A percentile compares a stretch with the other conserved stretches of the same genome.
These are phyloP conservation scores for Cercospora janseana DNA, from an alignment of 2,329 filamentous ascomycete genomes.

Conservation along the genomic window DNA sequence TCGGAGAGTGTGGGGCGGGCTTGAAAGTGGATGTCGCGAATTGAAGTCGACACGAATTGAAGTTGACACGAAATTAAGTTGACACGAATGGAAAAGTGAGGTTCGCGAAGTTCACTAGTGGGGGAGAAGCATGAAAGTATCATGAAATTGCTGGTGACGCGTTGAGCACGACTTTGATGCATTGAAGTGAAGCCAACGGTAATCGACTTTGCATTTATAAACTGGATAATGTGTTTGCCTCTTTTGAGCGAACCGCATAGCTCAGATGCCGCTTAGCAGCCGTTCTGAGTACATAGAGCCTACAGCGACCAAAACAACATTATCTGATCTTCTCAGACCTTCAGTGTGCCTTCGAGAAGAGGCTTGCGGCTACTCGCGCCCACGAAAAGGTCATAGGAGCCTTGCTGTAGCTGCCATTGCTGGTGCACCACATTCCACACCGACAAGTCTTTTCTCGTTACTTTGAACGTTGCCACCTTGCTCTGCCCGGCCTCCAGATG, in stretches of 20 bases:
- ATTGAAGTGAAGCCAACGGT: constrained; percentile 4
- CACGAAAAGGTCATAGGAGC: constrained; percentile 35
- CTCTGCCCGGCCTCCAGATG: constrained; percentile 26
- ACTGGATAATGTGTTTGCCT: no score
- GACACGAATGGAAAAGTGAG: constrained; percentile 2
- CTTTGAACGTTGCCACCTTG: constrained; percentile 21
- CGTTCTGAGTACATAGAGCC: no score
- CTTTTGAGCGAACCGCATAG: no score
- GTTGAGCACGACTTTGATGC: not conserved
- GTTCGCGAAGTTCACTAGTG: constrained; percentile 1
- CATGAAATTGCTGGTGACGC: constrained; percentile 8
- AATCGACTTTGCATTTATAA: not conserved
- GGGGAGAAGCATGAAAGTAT: not conserved
- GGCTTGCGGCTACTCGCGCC: constrained; percentile 41
- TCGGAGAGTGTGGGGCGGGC: not conserved
- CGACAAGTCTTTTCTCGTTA: constrained; percentile 28
- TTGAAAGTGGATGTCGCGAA: not conserved
- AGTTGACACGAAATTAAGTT: no score
- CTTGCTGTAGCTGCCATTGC: constrained; percentile 58
- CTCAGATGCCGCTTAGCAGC: no score
- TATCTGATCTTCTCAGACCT: constrained; percentile 11
- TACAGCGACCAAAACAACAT: no score
- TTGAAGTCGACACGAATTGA: not conserved
- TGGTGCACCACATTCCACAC: constrained; percentile 59
- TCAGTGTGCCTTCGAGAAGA: constrained; percentile 26